phyloP scores from a whole-genome alignment of 140 eudicot genomes.

The Ambrosia hybrid region DNA sequence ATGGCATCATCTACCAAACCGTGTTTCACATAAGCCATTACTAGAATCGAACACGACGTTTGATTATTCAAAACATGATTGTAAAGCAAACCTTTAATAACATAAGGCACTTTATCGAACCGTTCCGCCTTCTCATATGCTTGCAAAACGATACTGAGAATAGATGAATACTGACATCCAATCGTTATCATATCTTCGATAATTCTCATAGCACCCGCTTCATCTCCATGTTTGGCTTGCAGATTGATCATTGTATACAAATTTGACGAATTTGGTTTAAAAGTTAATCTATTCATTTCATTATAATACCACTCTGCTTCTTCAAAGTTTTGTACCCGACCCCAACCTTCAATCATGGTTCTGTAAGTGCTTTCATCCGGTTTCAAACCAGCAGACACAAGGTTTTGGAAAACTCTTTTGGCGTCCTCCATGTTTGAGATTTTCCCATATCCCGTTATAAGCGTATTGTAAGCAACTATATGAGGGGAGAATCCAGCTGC shows the following conservation, averaged over 20 bases:
- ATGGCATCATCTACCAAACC: conserved; percentile 58
- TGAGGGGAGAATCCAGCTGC: conserved; percentile 72
- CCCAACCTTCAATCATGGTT: conserved; percentile 97
- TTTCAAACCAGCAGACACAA: conserved; percentile 50
- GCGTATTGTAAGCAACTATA: conserved; percentile 79
- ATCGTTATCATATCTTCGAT: conserved; percentile 63
- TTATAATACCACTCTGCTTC: conserved; percentile 61
- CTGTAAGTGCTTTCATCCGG: conserved; percentile 91
- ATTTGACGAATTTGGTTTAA: conserved; percentile 73
- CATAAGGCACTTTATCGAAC: conserved; percentile 52
- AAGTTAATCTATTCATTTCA: conserved; percentile 50
- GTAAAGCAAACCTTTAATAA: conserved; percentile 56
- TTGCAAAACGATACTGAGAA: conserved; percentile 70
- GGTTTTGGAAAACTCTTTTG: conserved; percentile 43
- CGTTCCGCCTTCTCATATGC: conserved; percentile 70
- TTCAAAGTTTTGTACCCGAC: conserved; percentile 54
- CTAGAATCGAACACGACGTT: conserved; percentile 80
- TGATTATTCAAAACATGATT: conserved; percentile 64
- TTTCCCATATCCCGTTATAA: conserved; percentile 89
- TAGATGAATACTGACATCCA: conserved; percentile 76
- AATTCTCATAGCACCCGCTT: conserved; percentile 54
- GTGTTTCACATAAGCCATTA: conserved; percentile 77
- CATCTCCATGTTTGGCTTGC: conserved; percentile 70
- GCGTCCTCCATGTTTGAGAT: conserved; percentile 69
- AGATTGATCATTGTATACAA: conserved; percentile 76